phyloP scores from a whole-genome alignment of 352 stramenopile species.

The Phytopythium montanum region DNA sequence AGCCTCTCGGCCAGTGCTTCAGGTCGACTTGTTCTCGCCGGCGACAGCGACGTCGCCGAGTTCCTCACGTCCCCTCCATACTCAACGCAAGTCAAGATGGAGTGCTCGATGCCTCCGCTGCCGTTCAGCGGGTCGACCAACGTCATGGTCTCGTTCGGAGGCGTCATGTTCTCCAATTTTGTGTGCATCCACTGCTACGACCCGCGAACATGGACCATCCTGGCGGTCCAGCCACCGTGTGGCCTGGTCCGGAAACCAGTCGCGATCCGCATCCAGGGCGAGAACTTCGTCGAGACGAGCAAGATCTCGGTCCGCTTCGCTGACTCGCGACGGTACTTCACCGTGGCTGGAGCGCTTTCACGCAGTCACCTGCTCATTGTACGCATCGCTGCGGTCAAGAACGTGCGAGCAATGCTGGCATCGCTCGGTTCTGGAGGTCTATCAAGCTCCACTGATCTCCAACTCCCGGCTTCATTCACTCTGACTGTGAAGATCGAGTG shows the following conservation, averaged over 20 bases:
- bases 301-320: slow-evolving; percentile 56
- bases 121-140: slow-evolving; percentile 50
- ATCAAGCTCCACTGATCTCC: not conserved
- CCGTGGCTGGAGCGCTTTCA: slow-evolving; percentile 26
- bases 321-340: slow-evolving; percentile 40
- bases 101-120: slow-evolving; percentile 52
- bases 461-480: slow-evolving; percentile 27
- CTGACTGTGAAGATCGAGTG: slow-evolving; percentile 50
- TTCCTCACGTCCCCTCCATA: slow-evolving; percentile 7
- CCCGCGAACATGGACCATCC: slow-evolving; percentile 45
- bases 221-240: slow-evolving; percentile 36
- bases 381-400: slow-evolving; percentile 43
- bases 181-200: slow-evolving; percentile 73
- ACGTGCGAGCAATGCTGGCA: slow-evolving; percentile 32
- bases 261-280: slow-evolving; percentile 40
- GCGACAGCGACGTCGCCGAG: slow-evolving; percentile 7
- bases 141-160: slow-evolving; percentile 38
- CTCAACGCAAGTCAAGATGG: slow-evolving; percentile 29
- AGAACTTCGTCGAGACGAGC: slow-evolving; percentile 67
- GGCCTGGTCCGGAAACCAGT: slow-evolving; percentile 29
- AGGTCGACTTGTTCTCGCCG: slow-evolving; percentile 35
- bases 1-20: slow-evolving; percentile 26
- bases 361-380: slow-evolving; percentile 49
- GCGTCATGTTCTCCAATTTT: slow-evolving; percentile 57
- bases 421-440: slow-evolving; percentile 13